Base-by-base conservation (phyloP, 225 moss, liverwort and hornwort genomes). In the Neckera pumila region DNA sequence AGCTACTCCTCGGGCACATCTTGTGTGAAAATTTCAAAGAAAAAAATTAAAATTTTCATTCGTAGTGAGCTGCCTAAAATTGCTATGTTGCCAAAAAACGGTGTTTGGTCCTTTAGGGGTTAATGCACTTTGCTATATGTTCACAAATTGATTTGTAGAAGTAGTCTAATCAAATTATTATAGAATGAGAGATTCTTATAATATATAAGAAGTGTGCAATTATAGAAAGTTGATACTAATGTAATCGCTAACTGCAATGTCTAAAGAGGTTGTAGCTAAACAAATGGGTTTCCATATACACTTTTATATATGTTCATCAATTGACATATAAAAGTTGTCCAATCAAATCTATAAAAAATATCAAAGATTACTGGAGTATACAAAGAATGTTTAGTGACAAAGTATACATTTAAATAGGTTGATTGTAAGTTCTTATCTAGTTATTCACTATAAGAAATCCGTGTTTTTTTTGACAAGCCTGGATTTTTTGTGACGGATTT, bases 251-350 rank as follows among this genome's bases (percentile, higher is more conserved):
- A 67, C 22, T 1, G 1, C 7, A 67, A 67, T 67, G 7, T 38
- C 7, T 7, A n/a, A 0, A 5, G 36, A 62, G 33, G 19, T 0
- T 18, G 0, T 1, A 65, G 0, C 3, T 0, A 34, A 0, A 17
- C 38, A 69, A 38, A 38, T 38, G 69, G 20, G 8, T 7, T 69
- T 25, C 23, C 40, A 38, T 4, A 40, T 38, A 7, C 4, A 69
- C 2, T 69, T 23, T 69, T 1, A 23, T 1, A 23, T 69, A 23
- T 40, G 13, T 14, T 25, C 14, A 14, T 70, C 40, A 14, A 70
- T 70, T 40, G 8, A 38, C 12, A 40, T 8, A 3, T 23, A 3
- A 8, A 70, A 23, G 14, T 70, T 40, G 20, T 40, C 14, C 8
- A 40, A 70, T 40, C 23, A 13, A 70, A 70, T 70, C 7, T 40